Conservation (phyloP, 108 stramenopile species). For the Cyclotella baltica region DNA sequence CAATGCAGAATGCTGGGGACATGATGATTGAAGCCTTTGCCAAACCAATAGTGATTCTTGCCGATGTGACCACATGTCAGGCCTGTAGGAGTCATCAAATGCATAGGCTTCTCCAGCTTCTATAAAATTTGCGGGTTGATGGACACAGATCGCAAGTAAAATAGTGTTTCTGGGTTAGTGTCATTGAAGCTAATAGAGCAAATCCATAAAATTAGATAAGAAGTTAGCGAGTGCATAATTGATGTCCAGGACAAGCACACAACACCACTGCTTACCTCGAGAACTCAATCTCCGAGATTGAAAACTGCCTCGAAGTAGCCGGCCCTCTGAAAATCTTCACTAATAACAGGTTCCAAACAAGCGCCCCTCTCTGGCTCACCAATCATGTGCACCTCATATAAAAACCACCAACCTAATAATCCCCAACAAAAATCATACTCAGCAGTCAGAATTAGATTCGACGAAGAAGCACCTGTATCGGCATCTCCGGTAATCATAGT, state of each 20-base stretch:
- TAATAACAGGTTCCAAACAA: conserved; percentile 88
- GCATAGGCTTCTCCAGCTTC: conserved; percentile 81
- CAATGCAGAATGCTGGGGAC: too few relatives aligned
- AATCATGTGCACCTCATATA: conserved; percentile 96
- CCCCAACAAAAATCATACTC: conserved; percentile 88
- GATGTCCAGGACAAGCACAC: not conserved
- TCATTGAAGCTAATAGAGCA: conserved; percentile 52
- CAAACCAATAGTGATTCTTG: too few relatives aligned
- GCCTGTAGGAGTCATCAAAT: conserved; percentile 91
- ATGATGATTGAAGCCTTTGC: too few relatives aligned
- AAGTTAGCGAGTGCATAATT: not conserved
- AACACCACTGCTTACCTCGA: conserved; percentile 43
- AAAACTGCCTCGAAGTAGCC: conserved; percentile 36
- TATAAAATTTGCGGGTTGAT: conserved; percentile 93
- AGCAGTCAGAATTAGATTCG: conserved; percentile 93
- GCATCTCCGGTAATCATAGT: conserved; percentile 90
- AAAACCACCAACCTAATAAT: conserved; percentile 89
- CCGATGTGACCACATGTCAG: too few relatives aligned
- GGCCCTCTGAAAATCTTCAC: conserved; percentile 87
- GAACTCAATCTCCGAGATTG: conserved; percentile 35
- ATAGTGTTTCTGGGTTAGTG: conserved; percentile 71
- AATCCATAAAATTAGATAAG: not conserved
- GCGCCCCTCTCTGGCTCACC: conserved; percentile 89
- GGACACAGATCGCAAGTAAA: conserved; percentile 83
- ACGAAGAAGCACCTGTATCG: conserved; percentile 55